Percentiles rank a stretch among this genome's conserved stretches.
Evolutionary conservation across 2,329 filamentous ascomycete genomes (phyloP).

Genomic region (Fusarium coffeatum): DNA sequence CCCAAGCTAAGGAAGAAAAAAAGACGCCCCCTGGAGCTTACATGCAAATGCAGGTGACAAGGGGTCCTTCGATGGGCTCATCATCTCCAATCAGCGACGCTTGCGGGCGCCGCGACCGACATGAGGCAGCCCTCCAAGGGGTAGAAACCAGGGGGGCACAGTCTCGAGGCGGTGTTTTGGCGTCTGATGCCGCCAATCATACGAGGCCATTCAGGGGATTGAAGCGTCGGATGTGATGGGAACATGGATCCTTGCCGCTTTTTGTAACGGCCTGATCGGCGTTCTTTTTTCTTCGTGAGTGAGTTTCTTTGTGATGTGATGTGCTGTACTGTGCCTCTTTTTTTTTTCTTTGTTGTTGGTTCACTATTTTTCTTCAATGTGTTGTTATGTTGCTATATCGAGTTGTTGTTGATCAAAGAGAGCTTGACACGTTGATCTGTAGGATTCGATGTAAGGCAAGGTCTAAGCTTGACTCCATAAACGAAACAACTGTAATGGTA

Average conservation of each 20-base stretch:
- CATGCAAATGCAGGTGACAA: constrained; percentile 32
- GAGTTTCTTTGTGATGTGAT: constrained; percentile 21
- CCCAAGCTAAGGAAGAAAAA: constrained; percentile 3
- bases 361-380: not conserved
- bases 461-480: constrained; percentile 19
- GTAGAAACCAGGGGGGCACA: constrained; percentile 26
- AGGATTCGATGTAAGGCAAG: constrained; percentile 5
- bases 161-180: constrained; percentile 37
- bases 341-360: constrained; percentile 1
- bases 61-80: constrained; percentile 19
- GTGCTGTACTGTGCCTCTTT: constrained; percentile 22
- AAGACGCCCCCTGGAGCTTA: constrained; percentile 25
- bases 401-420: constrained; percentile 14
- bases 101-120: constrained; percentile 43
- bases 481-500: constrained; percentile 34
- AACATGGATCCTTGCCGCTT: constrained; percentile 37
- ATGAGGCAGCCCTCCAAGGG: constrained; percentile 38
- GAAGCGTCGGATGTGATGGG: constrained; percentile 36
- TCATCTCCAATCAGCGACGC: constrained; percentile 37
- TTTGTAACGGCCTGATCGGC: constrained; percentile 44
- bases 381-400: constrained; percentile 18
- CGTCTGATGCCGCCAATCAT: constrained; percentile 43
- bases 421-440: constrained; percentile 24
- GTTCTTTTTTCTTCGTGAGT: constrained; percentile 14
- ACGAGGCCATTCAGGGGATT: constrained; percentile 39